Base-by-base conservation (phyloP, 2,329 filamentous ascomycete species). In the Pseudogymnoascus sp. region DNA sequence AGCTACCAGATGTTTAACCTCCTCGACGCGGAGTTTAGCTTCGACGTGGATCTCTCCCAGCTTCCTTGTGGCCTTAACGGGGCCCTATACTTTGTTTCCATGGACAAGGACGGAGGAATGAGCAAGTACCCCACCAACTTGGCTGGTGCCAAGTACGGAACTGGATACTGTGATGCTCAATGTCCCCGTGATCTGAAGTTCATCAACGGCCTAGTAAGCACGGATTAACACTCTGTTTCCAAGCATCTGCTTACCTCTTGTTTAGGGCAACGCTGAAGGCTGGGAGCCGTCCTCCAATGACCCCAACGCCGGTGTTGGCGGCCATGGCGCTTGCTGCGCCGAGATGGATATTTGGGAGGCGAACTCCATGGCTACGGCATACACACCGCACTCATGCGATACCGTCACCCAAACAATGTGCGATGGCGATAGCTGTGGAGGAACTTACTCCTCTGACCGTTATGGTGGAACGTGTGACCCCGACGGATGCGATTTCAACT, bases 341-440 rank as follows among this genome's bases (percentile, higher is more conserved):
- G 86, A 89, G 74, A 86, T 89, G 81, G 86, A 89, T 69, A 80
- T 86, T 71, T 86, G 84, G 83, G 84, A 87, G 73, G 83, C 83
- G 62, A 86, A 87, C 76, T 80, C 76, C 62, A 78, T 84, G 67
- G 80, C 83, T 8, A 79, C 77, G 21, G 84, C 84, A 26, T 77
- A 79, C 66, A 87, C 84, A 5, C 83, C 84, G 24, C 84, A 86
- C 72, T 77, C 80, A 50, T 85, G 83, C 75, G 75, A 76, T 60
- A 73, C 73, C 35, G 69, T 73, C 7, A 77, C 76, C 61, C 76
- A 79, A 61, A 72, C 72, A 56, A 76, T 78, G 64, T 85, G 81
- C 74, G 66, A 65, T 5, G 63, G 65, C 16, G 72, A 74, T 63
- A 66, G 67, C 10, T 82, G 79, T 65, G 76, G 78, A 63, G 67